phyloP scores from a whole-genome alignment of 257 asterid genomes.

The Solanum verrucosum region DNA sequence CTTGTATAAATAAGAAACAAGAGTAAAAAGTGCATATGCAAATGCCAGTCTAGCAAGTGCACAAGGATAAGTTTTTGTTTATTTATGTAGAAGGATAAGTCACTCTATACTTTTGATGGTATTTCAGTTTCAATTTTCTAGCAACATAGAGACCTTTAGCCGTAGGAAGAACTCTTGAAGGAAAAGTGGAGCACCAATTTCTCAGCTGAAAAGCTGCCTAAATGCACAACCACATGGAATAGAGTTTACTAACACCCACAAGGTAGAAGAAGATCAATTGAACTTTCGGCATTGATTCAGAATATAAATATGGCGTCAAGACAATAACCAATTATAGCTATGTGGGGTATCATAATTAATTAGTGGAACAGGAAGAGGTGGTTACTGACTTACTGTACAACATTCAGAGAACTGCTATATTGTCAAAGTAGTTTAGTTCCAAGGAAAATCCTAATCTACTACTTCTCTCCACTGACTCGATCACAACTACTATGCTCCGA shows the following conservation, averaged over 20 bases:
- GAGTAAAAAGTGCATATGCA: background rate
- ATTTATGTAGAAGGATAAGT: background rate
- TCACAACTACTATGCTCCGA: background rate
- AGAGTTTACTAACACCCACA: background rate
- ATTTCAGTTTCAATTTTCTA: background rate
- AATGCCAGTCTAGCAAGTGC: background rate
- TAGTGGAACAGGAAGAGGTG: background rate
- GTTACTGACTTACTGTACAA: background rate
- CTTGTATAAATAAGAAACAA: background rate
- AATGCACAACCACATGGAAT: background rate
- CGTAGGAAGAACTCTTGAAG: background rate
- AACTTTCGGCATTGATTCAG: background rate
- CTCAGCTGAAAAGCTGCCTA: background rate
- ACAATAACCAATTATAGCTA: background rate
- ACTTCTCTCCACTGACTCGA: background rate
- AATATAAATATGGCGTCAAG: background rate
- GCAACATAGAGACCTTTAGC: background rate
- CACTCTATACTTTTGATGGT: background rate
- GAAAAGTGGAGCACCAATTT: background rate
- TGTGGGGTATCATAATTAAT: background rate
- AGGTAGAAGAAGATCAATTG: background rate
- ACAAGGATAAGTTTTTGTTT: background rate
- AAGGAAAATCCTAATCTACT: background rate
- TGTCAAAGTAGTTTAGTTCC: background rate
- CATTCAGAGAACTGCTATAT: background rate